Percentiles rank a stretch among this genome's conserved stretches.
Evolutionary conservation across 2,329 filamentous ascomycete genomes (phyloP).

Genomic region (Colletotrichum filicis): DNA sequence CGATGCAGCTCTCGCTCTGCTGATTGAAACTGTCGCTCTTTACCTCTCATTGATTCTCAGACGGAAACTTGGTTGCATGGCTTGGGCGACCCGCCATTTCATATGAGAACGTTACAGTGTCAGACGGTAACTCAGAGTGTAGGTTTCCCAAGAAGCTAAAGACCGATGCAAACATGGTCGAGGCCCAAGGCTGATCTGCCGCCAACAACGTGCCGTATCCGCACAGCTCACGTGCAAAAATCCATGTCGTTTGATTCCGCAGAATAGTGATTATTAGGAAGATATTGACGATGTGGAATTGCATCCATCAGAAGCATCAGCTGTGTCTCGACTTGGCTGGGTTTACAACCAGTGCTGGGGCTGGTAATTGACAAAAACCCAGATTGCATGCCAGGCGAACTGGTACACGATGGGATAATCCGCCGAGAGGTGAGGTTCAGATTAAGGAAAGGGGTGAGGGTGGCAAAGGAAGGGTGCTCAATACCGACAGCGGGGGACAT

Average conservation of each 20-base stretch:
- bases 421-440: slow-evolving; percentile 29
- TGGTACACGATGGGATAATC: not conserved
- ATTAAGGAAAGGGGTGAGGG: slow-evolving; percentile 2
- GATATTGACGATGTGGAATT: not conserved
- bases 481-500: not conserved
- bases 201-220: not conserved
- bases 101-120: not conserved
- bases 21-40: not conserved
- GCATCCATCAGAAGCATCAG: not conserved
- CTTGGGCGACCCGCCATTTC: not conserved
- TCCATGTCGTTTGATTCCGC: not conserved
- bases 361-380: not conserved
- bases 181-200: not conserved
- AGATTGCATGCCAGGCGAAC: not conserved
- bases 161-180: not conserved
- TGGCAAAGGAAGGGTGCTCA: not conserved
- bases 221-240: not conserved
- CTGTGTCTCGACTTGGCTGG: not conserved
- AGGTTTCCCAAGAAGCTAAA: not conserved
- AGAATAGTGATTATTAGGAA: not conserved
- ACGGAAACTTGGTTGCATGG: not conserved
- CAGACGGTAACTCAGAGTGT: too few species aligned
- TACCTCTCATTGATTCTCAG: not conserved
- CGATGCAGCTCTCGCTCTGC: not conserved
- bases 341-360: not conserved